These are phyloP conservation scores for Allium fistulosum DNA, from an alignment of 106 monocot species.

Conservation along the genomic window DNA sequence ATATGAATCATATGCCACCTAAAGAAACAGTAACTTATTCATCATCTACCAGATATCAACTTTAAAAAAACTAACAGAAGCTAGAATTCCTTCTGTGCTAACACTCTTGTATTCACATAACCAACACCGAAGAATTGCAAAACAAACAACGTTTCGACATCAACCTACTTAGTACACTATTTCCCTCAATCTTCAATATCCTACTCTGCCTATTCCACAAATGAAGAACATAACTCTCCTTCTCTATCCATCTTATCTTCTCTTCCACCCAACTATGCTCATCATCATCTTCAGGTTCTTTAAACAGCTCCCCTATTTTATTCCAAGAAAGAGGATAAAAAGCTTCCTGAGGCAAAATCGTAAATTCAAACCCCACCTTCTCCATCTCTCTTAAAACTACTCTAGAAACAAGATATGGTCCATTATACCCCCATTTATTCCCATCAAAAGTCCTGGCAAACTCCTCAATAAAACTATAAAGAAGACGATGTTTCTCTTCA, in stretches of 20 bases:
- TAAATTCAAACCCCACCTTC: slow-evolving; percentile 19
- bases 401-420: slow-evolving; percentile 73
- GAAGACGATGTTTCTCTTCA: slow-evolving; percentile 46
- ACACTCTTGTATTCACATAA: background rate
- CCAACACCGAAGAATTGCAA: slow-evolving; percentile 16
- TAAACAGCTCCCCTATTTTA: slow-evolving; percentile 41
- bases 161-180: slow-evolving; percentile 52
- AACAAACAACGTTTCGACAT: slow-evolving; percentile 39
- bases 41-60: no score
- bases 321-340: slow-evolving; percentile 78
- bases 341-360: slow-evolving; percentile 44
- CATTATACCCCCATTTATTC: slow-evolving; percentile 79
- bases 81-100: no score
- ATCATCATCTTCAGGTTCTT: slow-evolving; percentile 16
- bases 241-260: slow-evolving; percentile 28
- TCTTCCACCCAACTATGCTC: slow-evolving; percentile 25
- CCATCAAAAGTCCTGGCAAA: slow-evolving; percentile 68
- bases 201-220: slow-evolving; percentile 66
- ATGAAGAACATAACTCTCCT: slow-evolving; percentile 53
- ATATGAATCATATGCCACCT: no score
- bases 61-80: no score
- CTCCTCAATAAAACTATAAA: slow-evolving; percentile 60
- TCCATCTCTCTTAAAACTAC: slow-evolving; percentile 33
- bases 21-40: no score
- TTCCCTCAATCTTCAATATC: slow-evolving; percentile 32